Evolutionary conservation across 2,329 filamentous ascomycete genomes (phyloP).

Genomic region (Neopestalotiopsis sp.): DNA sequence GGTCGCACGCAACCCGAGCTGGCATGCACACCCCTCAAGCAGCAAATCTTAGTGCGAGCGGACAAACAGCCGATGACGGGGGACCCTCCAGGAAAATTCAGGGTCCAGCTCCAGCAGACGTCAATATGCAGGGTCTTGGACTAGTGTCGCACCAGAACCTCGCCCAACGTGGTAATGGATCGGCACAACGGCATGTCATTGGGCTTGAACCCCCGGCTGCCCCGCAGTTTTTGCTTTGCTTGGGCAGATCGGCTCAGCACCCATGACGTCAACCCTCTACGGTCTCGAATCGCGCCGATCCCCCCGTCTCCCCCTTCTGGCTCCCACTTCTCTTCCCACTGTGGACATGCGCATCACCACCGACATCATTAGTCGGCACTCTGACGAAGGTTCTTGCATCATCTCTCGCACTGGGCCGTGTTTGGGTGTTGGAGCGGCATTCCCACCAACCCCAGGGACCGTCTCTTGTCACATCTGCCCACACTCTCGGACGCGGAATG

Average conservation of each 20-base stretch:
- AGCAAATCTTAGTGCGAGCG: too few species aligned
- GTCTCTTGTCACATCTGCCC: not conserved
- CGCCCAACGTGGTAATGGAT: not conserved
- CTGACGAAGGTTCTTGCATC: constrained; percentile 22
- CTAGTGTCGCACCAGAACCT: constrained; percentile 6
- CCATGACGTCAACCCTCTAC: constrained; percentile 27
- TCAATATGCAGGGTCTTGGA: constrained; percentile 25
- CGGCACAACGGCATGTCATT: not conserved
- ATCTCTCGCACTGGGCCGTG: not conserved
- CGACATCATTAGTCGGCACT: constrained; percentile 30
- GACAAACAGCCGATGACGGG: not conserved
- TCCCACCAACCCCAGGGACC: not conserved
- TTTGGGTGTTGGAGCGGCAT: not conserved
- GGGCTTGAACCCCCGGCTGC: not conserved
- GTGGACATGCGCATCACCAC: constrained; percentile 28
- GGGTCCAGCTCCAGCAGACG: constrained; percentile 19
- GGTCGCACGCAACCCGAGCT: too few species aligned
- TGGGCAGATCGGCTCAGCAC: not conserved
- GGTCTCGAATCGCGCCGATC: constrained; percentile 20
- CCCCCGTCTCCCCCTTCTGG: not conserved
- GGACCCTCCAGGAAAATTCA: not conserved
- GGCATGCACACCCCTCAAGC: too few species aligned
- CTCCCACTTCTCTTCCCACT: not conserved
- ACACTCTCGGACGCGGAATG: constrained; percentile 6
- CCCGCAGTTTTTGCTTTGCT: not conserved